These are phyloP conservation scores for Haplosporangium sp. DNA, from an alignment of 371 early-diverging fungal genomes.

Conservation along the genomic window DNA sequence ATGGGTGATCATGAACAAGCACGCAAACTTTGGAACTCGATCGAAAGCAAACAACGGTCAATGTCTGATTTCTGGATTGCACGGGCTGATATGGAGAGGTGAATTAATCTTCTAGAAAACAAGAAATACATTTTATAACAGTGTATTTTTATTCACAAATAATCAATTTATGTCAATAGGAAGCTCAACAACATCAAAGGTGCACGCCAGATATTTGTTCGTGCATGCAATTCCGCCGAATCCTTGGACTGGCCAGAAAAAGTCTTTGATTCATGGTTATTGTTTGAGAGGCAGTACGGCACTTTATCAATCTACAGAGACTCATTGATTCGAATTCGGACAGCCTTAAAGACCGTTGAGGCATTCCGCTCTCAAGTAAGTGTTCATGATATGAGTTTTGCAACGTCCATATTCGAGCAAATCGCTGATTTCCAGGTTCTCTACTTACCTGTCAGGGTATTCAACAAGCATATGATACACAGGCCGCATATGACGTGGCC, in stretches of 20 bases:
- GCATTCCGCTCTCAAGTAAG: slow-evolving; percentile 26
- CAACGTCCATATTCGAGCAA: not conserved
- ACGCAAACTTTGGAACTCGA: slow-evolving; percentile 29
- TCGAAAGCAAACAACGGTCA: slow-evolving; percentile 25
- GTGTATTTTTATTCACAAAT: too few relatives aligned
- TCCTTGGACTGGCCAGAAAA: slow-evolving; percentile 51
- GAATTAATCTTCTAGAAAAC: too few relatives aligned
- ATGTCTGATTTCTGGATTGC: slow-evolving; percentile 39
- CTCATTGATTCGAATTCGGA: slow-evolving; percentile 22
- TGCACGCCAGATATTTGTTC: slow-evolving; percentile 31
- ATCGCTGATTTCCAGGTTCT: not conserved
- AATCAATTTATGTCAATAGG: slow-evolving; percentile 1
- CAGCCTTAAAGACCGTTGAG: slow-evolving; percentile 32
- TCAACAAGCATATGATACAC: not conserved
- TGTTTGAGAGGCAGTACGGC: slow-evolving; percentile 38
- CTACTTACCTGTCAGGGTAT: not conserved
- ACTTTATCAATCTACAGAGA: slow-evolving; percentile 23
- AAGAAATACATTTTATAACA: too few relatives aligned
- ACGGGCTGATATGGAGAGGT: slow-evolving; percentile 31
- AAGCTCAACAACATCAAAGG: slow-evolving; percentile 16
- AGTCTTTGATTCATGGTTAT: slow-evolving; percentile 41
- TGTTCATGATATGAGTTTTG: not conserved
- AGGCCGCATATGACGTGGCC: not conserved
- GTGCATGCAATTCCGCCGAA: slow-evolving; percentile 23
- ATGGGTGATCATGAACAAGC: slow-evolving; percentile 26